Evolutionary conservation across 371 early-diverging fungal species (phyloP), one percentile per base, ranked within the genome.

Genomic region (Sporodiniella umbellata): DNA sequence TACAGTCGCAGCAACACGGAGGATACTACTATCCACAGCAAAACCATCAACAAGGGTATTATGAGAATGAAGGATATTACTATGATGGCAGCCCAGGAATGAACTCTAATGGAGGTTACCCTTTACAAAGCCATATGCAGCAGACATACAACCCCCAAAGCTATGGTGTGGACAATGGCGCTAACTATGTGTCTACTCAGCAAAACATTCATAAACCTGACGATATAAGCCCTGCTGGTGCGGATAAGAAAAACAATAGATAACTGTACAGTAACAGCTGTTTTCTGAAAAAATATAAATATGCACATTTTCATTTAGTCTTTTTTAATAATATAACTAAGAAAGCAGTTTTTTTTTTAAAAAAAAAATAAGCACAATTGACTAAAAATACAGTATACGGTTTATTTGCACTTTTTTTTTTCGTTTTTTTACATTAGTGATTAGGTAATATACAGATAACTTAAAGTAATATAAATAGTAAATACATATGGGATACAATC

Each of bases 11-110:
- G 15, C 66, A 64, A n/a, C 57, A 37, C 15, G 56, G 58, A 21
- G 58, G 56, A 15, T 67, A 67, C 21, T 68, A 72, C 44, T 62
- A 68, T 42, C 58, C 60, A 31, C 53, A 60, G 15, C n/a, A 15
- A 24, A 56, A 60, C 22, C 35, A 35, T 11, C 60, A 65, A 26
- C 62, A 60, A 48, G 53, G 51, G 6, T 66, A 66, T 42, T 72
- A 72, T 51, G 66, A 66, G 21, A 62, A 67, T 18, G 54, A 51
- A 17, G 51, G 51, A 6, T 60, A 62, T 35, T 70, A 70, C 45
- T 66, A 70, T 39, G 58, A 66, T 21, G 54, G 45, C 18, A 70
- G 43, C 33, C 43, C 55, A 12, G 40, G 28, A 0, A 39, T 28
- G 28, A 26, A 15, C 18, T 48, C 61, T 35, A 26, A 28, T 15